A percentile compares a stretch with the other conserved stretches of the same genome.
Conservation (phyloP, 345 rosid genomes). For the Brassica juncea region DNA sequence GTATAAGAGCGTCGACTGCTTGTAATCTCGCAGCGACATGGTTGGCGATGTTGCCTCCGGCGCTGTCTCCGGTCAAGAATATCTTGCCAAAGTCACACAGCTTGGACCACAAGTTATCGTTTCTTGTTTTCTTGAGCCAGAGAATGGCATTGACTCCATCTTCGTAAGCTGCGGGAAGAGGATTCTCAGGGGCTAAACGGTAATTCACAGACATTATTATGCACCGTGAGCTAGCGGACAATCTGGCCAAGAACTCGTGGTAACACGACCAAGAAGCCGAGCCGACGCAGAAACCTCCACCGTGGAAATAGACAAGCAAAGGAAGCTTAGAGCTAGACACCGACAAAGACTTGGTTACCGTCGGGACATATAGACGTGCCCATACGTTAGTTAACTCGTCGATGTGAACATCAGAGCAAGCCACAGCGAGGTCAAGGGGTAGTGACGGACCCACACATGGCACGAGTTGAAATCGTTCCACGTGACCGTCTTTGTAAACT, state of each 20-base stretch:
- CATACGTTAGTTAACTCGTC: conserved; percentile 56
- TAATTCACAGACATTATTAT: conserved; percentile 55
- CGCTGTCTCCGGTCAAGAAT: conserved; percentile 70
- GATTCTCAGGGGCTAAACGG: conserved; percentile 64
- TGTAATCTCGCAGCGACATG: conserved; percentile 44
- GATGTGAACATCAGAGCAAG: conserved; percentile 53
- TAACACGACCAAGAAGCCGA: conserved; percentile 67
- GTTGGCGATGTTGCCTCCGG: conserved; percentile 69
- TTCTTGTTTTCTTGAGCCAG: conserved; percentile 55
- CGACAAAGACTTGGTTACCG: conserved; percentile 2
- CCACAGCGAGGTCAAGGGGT: conserved; percentile 49
- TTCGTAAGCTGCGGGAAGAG: conserved; percentile 66
- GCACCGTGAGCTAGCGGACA: conserved; percentile 48
- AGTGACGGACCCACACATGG: conserved; percentile 50
- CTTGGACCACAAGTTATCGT: conserved; percentile 40
- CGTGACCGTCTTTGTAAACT: conserved; percentile 69
- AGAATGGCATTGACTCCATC: conserved; percentile 56
- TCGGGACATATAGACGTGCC: conserved; percentile 71
- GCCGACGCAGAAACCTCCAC: conserved; percentile 69
- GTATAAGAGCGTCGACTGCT: background rate
- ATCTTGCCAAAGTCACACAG: conserved; percentile 45
- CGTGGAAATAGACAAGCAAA: conserved; percentile 64
- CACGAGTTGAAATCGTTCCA: conserved; percentile 54
- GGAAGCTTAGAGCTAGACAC: conserved; percentile 52
- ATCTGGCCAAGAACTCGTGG: conserved; percentile 54